Evolutionary conservation across 2,329 filamentous ascomycete species (phyloP).

Genomic region (Sordariomycetes sp.): DNA sequence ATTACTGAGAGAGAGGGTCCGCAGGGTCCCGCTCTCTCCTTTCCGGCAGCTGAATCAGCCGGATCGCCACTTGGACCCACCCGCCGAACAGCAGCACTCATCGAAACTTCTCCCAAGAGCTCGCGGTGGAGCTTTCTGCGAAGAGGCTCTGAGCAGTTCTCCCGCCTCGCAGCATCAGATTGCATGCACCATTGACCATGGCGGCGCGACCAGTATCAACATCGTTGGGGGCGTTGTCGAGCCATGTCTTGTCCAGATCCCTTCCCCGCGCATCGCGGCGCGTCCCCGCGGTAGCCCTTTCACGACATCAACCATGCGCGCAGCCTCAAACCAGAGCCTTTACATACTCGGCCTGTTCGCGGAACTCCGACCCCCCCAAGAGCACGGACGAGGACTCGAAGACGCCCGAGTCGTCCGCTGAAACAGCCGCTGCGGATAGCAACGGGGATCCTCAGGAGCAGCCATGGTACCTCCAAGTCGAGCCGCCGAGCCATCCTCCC

Average conservation of each 20-base stretch:
- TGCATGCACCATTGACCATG: background rate
- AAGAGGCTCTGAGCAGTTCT: background rate
- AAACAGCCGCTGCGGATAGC: background rate
- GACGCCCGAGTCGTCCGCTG: background rate
- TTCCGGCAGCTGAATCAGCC: background rate
- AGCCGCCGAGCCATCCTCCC: constrained; percentile 42
- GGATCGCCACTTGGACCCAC: background rate
- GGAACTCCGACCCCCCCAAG: background rate
- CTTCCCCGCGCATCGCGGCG: background rate
- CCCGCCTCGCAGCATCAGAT: background rate
- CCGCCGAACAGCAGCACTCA: background rate
- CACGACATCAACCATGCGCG: background rate
- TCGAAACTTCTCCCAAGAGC: background rate
- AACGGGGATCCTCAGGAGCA: background rate
- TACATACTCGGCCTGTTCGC: background rate
- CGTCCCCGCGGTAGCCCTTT: background rate
- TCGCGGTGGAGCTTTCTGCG: background rate
- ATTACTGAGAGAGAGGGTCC: background rate
- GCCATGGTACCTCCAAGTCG: constrained; percentile 79
- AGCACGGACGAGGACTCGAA: background rate
- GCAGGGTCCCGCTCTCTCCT: background rate
- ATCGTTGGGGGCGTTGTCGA: background rate
- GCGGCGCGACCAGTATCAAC: background rate
- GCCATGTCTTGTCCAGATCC: background rate
- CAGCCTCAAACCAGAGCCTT: background rate